Evolutionary conservation across 2,329 filamentous ascomycete genomes (phyloP), one percentile per base, ranked within the genome.

Genomic region (Aspergillus fischeri): DNA sequence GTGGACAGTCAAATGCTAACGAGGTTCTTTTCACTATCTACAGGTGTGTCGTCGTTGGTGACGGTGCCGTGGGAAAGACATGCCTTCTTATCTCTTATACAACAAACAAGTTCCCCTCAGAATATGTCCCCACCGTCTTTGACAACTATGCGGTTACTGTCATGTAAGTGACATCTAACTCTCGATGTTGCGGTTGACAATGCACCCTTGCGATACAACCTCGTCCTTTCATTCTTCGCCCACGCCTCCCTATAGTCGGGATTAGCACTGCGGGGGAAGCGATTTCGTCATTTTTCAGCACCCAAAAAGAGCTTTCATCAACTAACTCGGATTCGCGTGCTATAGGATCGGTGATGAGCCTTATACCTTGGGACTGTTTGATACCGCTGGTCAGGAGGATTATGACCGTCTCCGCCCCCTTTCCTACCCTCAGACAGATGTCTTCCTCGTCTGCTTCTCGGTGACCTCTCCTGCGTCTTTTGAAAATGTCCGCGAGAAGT

Each of bases 71-170:
- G 68, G 94, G 94, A 77, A 99, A 99, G 84, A 99, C 94, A 66
- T 99, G 94, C 80, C 86, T 99, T 64, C 86, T 99, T 74, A 99
- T 99, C 81, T 96, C 91, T 76, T 99, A 99, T 80, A 99, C 94
- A 64, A 99, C 94, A 64, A 99, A 99, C 84, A 97, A 97, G 73
- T 99, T 99, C 77, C 94, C 94, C 38, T 97, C 92, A 70, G 94
- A 99, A 92, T 99, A 99, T 77, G 94, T 99, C 58, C 94, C 94
- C 53, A 99, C 94, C 29, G 94, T 99, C 63, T 99, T 99, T 78
- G 94, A 99, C 78, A 99, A 99, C 80, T 99, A 99, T 84, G 94
- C 94, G 57, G 94, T 99, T 75, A 99, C 94, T 65, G 94, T 99
- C 67, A 99, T 99, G 94, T 97, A 84, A 87, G 92, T 88, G 32